phyloP scores from a whole-genome alignment of 2,329 filamentous ascomycete species.

The Thielaviopsis musarum region DNA sequence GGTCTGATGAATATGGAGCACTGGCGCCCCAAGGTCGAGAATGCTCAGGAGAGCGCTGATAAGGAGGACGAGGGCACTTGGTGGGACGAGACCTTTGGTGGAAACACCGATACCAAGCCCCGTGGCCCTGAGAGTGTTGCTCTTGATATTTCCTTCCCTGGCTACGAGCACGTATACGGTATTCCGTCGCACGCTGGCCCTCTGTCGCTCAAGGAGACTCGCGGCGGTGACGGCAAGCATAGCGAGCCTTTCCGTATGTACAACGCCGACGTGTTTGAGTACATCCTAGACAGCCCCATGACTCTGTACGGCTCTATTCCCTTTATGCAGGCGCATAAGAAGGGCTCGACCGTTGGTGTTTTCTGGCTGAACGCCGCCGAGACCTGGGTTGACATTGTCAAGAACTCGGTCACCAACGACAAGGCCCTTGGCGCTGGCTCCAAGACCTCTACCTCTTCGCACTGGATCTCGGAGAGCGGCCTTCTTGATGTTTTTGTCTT shows the following conservation, averaged over 20 bases:
- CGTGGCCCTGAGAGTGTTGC: constrained; percentile 82
- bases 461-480: constrained; percentile 93
- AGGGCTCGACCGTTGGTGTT: constrained; percentile 81
- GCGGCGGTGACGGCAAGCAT: constrained; percentile 73
- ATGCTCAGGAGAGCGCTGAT: constrained; percentile 25
- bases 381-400: constrained; percentile 92
- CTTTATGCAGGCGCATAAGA: constrained; percentile 93
- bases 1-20: constrained; percentile 88
- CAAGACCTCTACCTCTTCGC: constrained; percentile 67
- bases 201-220: constrained; percentile 75
- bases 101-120: constrained; percentile 91
- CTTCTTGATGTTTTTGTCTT: constrained; percentile 88
- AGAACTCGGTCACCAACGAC: constrained; percentile 59
- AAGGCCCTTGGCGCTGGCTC: constrained; percentile 52
- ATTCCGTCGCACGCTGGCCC: constrained; percentile 87
- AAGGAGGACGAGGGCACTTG: constrained; percentile 69
- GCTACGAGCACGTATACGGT: constrained; percentile 83
- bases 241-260: constrained; percentile 85
- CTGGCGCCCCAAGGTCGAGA: constrained; percentile 76
- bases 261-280: constrained; percentile 96
- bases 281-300: constrained; percentile 94
- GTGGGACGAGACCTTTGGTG: constrained; percentile 96
- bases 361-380: constrained; percentile 97
- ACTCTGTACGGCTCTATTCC: constrained; percentile 95
- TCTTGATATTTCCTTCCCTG: constrained; percentile 80